Conservation (phyloP, 345 rosid genomes). For the Noccaea bulbosa region DNA sequence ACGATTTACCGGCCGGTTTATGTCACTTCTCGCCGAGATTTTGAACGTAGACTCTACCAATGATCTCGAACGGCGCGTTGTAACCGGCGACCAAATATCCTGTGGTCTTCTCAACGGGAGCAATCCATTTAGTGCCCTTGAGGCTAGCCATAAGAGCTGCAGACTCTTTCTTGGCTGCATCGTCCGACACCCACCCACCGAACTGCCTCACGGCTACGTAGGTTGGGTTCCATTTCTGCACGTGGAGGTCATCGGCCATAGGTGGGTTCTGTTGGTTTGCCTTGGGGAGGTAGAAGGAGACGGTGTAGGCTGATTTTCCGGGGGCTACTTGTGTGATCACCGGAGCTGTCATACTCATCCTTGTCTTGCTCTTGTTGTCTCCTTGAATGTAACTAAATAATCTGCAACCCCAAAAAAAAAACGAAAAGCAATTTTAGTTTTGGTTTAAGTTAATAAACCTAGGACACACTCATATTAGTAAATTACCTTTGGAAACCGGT, state of each 20-base stretch:
- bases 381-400: constrained; percentile 1
- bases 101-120: too few species aligned
- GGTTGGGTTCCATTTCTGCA: constrained; percentile 8
- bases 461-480: background rate
- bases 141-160: constrained; percentile 5
- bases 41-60: background rate
- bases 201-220: constrained; percentile 9
- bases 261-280: background rate
- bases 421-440: background rate
- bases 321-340: constrained; percentile 1
- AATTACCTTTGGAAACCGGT: constrained; percentile 37
- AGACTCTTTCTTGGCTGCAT: background rate
- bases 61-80: constrained; percentile 15
- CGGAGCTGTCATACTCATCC: background rate
- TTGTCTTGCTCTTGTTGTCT: too few species aligned
- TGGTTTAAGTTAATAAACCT: background rate
- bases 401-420: background rate
- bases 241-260: background rate
- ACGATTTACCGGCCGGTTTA: too few species aligned
- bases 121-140: background rate
- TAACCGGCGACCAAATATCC: background rate
- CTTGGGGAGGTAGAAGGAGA: constrained; percentile 8
- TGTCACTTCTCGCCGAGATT: too few species aligned
- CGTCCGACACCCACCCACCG: constrained; percentile 1
- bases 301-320: background rate